phyloP scores from a whole-genome alignment of 2,329 filamentous ascomycete genomes.

The Curvularia verruculosa region DNA sequence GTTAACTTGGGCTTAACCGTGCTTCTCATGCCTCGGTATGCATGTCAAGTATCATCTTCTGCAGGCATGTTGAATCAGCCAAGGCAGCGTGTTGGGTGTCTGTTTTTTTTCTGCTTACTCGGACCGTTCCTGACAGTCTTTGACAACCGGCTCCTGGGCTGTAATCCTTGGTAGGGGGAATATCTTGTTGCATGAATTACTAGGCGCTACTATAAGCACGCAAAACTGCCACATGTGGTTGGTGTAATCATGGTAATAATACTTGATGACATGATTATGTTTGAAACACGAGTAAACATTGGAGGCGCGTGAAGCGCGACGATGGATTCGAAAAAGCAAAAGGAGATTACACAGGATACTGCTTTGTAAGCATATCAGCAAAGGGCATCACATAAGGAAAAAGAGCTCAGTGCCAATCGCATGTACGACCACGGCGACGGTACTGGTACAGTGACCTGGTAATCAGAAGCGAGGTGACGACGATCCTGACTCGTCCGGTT shows the following conservation, averaged over 20 bases:
- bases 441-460: neutral
- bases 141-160: conserved; percentile 2
- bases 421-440: neutral
- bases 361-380: neutral
- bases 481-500: conserved; percentile 13
- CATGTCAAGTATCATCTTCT: conserved; percentile 18
- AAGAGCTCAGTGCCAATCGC: conserved; percentile 1
- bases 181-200: neutral
- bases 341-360: neutral
- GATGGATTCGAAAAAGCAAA: conserved; percentile 3
- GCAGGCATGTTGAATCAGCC: conserved; percentile 17
- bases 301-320: conserved; percentile 17
- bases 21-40: conserved; percentile 15
- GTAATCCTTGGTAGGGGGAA: neutral
- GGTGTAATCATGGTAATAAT: conserved; percentile 1
- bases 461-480: conserved; percentile 1
- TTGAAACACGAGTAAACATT: conserved; percentile 10
- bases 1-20: conserved; percentile 6
- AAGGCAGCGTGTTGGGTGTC: conserved; percentile 8
- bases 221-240: conserved; percentile 11
- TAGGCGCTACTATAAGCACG: conserved; percentile 3
- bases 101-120: conserved; percentile 8
- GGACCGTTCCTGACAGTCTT: conserved; percentile 12
- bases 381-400: neutral
- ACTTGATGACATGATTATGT: conserved; percentile 16